Base-by-base conservation (phyloP, 202 grass and related monocot species). In the Schoenoplectus tabernaemontani region DNA sequence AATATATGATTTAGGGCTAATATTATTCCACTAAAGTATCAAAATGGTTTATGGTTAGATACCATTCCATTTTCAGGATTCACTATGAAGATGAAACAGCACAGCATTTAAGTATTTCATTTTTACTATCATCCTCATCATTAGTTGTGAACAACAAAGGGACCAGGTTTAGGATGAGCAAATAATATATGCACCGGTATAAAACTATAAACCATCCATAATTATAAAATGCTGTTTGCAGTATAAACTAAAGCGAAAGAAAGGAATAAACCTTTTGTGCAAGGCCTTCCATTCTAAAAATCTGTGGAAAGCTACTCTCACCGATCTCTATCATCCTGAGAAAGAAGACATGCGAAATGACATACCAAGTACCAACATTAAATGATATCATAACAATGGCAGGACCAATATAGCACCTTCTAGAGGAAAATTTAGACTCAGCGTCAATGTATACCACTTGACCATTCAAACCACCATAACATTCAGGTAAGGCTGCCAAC, bases 261-360 rank as follows among this genome's bases (percentile, higher is more conserved):
- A 68, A 17, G 11, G 62, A 17, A 70, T 46, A 39, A 75, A 97
- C 95, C 95, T 94, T 90, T 77, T 89, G 91, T 8, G 88, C 89
- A 73, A 98, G 81, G 7, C 86, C 83, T 90, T 94, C 86, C 89
- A 90, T 81, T 56, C 80, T 74, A 87, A 98, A 98, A 84, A 98
- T 90, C 53, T 92, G 91, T 64, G 95, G 95, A 86, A 98, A 90
- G 72, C 91, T 98, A 83, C 82, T 90, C 19, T 92, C 75, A 56
- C 89, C 89, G 60, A 94, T 98, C 83, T 98, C 91, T 60, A 94
- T 89, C 89, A 98, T 89, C 84, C 95, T 94, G 51, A 57, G 72
- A 85, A 48, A 71, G 28, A 57, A 32, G n/a, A n/a, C n/a, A n/a
- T n/a, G 65, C 38, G 54, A 60, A 81, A 72, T n/a, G 28, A n/a